Evolutionary conservation across 2,329 filamentous ascomycete species (phyloP).

Genomic region (Hansfordia pulvinata): DNA sequence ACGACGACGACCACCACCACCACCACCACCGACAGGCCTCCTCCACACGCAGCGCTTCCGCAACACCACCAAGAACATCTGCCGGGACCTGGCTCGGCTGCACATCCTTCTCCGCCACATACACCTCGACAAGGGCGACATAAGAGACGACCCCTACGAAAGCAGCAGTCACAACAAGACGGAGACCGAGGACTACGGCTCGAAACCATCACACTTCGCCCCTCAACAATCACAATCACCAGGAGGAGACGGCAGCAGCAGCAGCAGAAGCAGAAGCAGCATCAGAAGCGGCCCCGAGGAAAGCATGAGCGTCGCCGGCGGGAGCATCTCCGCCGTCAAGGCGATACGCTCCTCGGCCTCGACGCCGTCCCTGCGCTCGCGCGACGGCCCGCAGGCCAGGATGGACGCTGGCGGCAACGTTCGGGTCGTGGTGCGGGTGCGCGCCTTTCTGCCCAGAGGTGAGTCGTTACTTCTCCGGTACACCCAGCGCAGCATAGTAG

Average conservation of each 20-base stretch:
- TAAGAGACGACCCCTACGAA: no score
- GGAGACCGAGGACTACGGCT: no score
- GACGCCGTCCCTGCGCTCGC: slow-evolving; percentile 63
- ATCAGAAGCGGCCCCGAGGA: not conserved
- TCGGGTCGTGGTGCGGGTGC: slow-evolving; percentile 67
- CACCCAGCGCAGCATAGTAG: slow-evolving; percentile 5
- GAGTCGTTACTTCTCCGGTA: slow-evolving; percentile 10
- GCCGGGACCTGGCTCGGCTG: not conserved
- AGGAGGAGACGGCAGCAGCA: not conserved
- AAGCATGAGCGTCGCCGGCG: not conserved
- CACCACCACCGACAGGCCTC: no score
- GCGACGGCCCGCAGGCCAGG: slow-evolving; percentile 46
- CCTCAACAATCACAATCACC: not conserved
- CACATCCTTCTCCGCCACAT: not conserved
- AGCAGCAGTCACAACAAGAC: no score
- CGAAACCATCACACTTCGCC: no score
- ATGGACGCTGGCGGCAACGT: slow-evolving; percentile 63
- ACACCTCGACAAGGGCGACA: not conserved
- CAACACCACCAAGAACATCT: slow-evolving; percentile 1
- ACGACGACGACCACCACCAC: no score
- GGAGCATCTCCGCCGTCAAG: slow-evolving; percentile 7
- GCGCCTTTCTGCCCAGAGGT: slow-evolving; percentile 71
- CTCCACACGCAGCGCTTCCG: slow-evolving; percentile 2
- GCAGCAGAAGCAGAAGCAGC: not conserved
- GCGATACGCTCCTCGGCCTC: slow-evolving; percentile 54